Evolutionary conservation across 768 basidiomycete species (phyloP).

Genomic region (Leccinum barrowsii): DNA sequence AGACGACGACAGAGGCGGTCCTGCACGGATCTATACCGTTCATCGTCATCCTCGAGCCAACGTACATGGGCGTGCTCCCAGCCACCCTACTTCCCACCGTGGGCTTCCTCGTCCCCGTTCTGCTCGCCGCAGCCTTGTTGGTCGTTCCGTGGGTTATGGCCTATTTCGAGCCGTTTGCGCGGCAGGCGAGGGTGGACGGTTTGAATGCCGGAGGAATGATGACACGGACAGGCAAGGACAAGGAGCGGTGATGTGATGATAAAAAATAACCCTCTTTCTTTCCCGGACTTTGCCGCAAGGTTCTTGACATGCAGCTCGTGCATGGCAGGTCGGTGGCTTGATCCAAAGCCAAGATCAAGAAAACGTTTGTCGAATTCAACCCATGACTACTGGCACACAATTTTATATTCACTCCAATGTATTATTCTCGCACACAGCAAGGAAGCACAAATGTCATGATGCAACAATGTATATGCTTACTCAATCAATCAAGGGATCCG

Average conservation of each 20-base stretch:
- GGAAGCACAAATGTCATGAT: background rate
- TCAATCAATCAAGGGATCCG: background rate
- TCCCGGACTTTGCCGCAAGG: conserved; percentile 1
- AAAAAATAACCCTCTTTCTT: background rate
- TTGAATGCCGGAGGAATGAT: background rate
- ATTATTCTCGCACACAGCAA: background rate
- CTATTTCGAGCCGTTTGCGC: conserved; percentile 20
- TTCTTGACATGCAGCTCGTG: conserved; percentile 22
- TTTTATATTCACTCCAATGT: background rate
- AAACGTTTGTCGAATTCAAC: conserved; percentile 4
- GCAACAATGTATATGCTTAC: background rate
- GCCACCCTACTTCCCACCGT: conserved; percentile 42
- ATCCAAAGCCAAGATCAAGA: background rate
- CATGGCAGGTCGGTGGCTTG: conserved; percentile 17
- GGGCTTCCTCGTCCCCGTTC: conserved; percentile 27
- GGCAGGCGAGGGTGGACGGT: conserved; percentile 25
- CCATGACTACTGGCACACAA: background rate
- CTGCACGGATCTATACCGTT: conserved; percentile 39
- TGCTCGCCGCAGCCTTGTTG: conserved; percentile 20
- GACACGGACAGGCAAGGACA: conserved; percentile 15
- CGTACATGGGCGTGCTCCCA: conserved; percentile 57
- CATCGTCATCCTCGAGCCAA: conserved; percentile 54
- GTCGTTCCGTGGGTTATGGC: conserved; percentile 18
- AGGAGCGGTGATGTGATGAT: conserved; percentile 19
- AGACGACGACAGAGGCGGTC: background rate